phyloP scores from a whole-genome alignment of 345 rosid species.

The Turritis glabra region DNA sequence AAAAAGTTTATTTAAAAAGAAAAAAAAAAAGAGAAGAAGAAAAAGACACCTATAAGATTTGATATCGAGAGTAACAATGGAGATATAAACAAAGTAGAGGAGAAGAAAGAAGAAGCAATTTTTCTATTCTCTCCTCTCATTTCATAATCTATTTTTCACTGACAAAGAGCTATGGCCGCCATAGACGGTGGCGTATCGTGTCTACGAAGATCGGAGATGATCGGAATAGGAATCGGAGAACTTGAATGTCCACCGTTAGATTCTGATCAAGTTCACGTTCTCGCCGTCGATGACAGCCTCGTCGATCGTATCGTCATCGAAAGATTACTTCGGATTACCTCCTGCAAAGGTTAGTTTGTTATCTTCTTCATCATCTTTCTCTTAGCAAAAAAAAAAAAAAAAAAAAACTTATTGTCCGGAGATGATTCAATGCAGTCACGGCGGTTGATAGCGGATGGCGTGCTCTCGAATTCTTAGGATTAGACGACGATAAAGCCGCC shows the following conservation, averaged over 20 bases:
- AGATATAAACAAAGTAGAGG: background rate
- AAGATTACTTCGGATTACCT: slow-evolving; percentile 66
- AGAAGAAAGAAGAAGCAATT: background rate
- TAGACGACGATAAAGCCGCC: slow-evolving; percentile 56
- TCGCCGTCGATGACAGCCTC: slow-evolving; percentile 90
- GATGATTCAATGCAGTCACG: slow-evolving; percentile 58
- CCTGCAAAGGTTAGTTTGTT: slow-evolving; percentile 67
- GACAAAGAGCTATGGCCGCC: slow-evolving; percentile 18
- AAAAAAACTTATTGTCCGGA: background rate
- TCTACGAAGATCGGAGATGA: slow-evolving; percentile 47
- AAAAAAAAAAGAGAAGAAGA: too few species aligned
- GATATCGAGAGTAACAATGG: background rate
- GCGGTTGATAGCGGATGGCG: slow-evolving; percentile 84
- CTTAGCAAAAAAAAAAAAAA: background rate
- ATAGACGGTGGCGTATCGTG: slow-evolving; percentile 51
- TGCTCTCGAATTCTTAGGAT: slow-evolving; percentile 78
- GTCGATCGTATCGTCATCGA: slow-evolving; percentile 90
- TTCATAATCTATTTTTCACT: background rate
- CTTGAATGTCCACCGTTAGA: slow-evolving; percentile 47
- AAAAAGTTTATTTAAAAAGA: too few species aligned
- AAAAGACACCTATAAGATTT: background rate
- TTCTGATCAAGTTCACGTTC: slow-evolving; percentile 67
- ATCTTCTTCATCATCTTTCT: background rate
- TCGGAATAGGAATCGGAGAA: slow-evolving; percentile 39
- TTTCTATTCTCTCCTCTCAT: background rate